Evolutionary conservation across 345 rosid genomes (phyloP).

Genomic region (Aegle marmelos): DNA sequence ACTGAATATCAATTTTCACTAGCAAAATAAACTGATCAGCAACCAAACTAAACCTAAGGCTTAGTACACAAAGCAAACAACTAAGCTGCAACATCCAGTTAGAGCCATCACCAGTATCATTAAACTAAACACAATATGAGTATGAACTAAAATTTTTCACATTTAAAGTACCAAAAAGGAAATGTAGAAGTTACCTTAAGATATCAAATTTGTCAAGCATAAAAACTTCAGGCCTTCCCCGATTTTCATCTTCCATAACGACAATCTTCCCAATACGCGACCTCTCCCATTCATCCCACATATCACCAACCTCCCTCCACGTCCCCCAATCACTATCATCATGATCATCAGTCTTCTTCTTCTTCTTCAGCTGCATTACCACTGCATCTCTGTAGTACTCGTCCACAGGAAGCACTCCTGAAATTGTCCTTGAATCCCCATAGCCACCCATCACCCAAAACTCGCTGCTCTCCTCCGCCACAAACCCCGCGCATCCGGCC

Average conservation of each 20-base stretch:
- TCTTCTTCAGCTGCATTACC: conserved; percentile 57
- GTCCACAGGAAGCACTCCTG: conserved; percentile 80
- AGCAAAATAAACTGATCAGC: not conserved
- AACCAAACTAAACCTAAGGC: conserved; percentile 7
- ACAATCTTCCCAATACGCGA: conserved; percentile 72
- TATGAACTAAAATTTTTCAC: not conserved
- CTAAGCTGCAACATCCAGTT: not conserved
- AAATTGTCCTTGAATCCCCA: conserved; percentile 69
- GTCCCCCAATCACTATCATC: conserved; percentile 28
- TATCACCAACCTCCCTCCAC: conserved; percentile 79
- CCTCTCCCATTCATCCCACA: conserved; percentile 73
- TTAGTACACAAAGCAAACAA: not conserved
- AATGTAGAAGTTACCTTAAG: conserved; percentile 46
- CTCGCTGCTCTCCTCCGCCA: conserved; percentile 54
- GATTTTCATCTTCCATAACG: conserved; percentile 48
- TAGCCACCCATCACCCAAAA: conserved; percentile 99
- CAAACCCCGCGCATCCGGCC: conserved; percentile 86
- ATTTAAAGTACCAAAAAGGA: not conserved
- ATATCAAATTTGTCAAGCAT: conserved; percentile 70
- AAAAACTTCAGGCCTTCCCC: conserved; percentile 46
- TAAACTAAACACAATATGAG: not conserved
- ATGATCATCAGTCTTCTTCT: not conserved
- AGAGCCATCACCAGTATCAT: not conserved
- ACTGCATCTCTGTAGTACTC: conserved; percentile 75
- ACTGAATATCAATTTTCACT: not conserved